Conservation (phyloP, 495 filamentous ascomycete species). For the Penicillium coffeae region DNA sequence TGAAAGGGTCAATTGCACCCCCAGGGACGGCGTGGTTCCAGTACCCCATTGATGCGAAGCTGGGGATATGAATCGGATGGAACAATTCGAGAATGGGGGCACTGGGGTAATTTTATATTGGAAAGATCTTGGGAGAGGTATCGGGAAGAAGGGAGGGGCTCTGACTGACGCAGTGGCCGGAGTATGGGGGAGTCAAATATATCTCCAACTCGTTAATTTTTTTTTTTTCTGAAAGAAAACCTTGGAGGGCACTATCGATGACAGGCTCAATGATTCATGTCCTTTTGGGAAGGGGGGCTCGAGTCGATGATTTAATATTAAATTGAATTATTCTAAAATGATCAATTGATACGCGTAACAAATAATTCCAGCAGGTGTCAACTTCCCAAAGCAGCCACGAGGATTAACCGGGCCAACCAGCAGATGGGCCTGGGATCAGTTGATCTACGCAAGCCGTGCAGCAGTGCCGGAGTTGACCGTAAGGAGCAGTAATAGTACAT, state of each 20-base stretch:
- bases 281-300: not conserved
- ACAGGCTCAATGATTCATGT: not conserved
- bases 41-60: slow-evolving; percentile 21
- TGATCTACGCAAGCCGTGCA: no score
- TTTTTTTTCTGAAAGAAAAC: not conserved
- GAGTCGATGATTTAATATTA: not conserved
- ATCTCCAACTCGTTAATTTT: no score
- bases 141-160: not conserved
- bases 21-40: slow-evolving; percentile 25
- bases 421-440: no score
- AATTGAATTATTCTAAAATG: not conserved
- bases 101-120: no score
- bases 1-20: slow-evolving; percentile 17
- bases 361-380: no score
- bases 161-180: no score
- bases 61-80: not conserved
- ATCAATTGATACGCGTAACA: not conserved
- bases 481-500: no score
- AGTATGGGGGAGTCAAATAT: not conserved
- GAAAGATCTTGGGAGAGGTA: no score
- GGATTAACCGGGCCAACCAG: no score
- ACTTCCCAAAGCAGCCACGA: not conserved
- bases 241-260: not conserved
- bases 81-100: not conserved
- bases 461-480: no score